Conservation (phyloP, 306 rosid genomes). For the Mucuna pruriens region DNA sequence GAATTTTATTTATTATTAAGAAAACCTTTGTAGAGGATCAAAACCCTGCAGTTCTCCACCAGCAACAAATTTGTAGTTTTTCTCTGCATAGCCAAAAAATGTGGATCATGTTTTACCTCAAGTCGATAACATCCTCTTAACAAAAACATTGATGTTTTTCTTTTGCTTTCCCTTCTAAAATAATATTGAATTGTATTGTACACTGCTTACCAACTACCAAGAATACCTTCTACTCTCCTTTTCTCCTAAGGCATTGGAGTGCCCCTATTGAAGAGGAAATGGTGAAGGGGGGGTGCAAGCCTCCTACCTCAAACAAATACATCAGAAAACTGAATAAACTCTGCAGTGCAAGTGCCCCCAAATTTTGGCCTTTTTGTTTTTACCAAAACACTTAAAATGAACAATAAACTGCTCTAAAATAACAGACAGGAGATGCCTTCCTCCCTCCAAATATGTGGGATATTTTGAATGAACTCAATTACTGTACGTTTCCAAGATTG, state of each 20-base stretch:
- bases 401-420: conserved; percentile 19
- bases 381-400: not conserved
- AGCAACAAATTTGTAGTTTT: conserved; percentile 10
- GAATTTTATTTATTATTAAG: not conserved
- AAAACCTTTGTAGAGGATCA: not conserved
- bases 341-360: not conserved
- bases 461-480: conserved; percentile 28
- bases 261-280: too few species aligned
- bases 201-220: conserved; percentile 12
- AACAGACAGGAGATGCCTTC: not conserved
- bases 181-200: not conserved
- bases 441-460: not conserved
- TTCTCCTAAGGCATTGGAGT: not conserved
- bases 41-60: not conserved
- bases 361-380: not conserved
- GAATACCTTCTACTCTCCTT: conserved; percentile 4
- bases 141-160: not conserved
- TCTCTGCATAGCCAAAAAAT: not conserved
- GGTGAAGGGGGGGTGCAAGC: too few species aligned
- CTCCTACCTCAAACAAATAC: conserved; percentile 6
- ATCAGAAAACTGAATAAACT: not conserved
- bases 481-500: conserved; percentile 26
- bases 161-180: conserved; percentile 1
- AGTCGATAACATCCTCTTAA: not conserved
- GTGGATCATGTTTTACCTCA: not conserved